Evolutionary conservation across 495 filamentous ascomycete species (phyloP).

Genomic region (Choiromyces venosus): DNA sequence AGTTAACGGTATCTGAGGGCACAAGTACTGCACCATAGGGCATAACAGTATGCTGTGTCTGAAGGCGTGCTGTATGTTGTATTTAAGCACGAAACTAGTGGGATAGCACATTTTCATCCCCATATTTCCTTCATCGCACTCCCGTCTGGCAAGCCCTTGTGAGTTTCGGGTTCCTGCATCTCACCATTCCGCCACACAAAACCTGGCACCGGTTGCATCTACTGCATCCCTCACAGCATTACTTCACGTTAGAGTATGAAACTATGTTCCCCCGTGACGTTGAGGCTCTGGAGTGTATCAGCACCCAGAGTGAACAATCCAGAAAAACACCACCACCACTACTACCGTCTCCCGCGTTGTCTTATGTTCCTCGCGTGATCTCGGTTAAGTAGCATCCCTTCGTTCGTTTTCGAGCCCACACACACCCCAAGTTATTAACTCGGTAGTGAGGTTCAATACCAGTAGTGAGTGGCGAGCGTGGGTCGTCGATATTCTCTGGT

Average conservation of each 20-base stretch:
- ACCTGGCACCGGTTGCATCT: not conserved
- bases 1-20: not conserved
- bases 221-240: not conserved
- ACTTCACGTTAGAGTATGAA: not conserved
- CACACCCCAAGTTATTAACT: too few relatives aligned
- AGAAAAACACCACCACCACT: not conserved
- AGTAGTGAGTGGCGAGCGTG: too few relatives aligned
- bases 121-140: not conserved
- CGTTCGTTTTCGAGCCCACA: too few relatives aligned
- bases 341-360: too few relatives aligned
- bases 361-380: not conserved
- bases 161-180: not conserved
- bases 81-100: not conserved
- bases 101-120: not conserved
- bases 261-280: not conserved
- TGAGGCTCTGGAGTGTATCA: not conserved
- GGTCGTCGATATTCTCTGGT: too few relatives aligned
- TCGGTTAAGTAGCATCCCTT: not conserved
- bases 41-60: not conserved
- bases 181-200: not conserved
- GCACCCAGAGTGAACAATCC: not conserved
- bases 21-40: too few relatives aligned
- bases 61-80: not conserved
- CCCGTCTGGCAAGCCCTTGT: not conserved
- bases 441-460: too few relatives aligned